Evolutionary conservation across 1,284 basidiomycete species (phyloP).

Genomic region (Irpex sp.): DNA sequence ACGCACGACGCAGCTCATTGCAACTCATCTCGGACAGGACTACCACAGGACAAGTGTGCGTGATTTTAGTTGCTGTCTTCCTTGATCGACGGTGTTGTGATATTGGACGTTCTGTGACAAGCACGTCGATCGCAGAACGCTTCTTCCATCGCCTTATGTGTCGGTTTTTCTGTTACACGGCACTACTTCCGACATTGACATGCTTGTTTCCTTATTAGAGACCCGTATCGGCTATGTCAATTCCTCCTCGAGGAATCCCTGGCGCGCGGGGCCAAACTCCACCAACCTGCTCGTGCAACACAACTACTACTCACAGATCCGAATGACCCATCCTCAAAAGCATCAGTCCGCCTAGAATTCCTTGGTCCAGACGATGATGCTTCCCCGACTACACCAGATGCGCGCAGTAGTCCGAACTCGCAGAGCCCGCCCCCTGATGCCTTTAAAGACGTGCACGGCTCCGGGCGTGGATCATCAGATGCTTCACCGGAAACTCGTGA

Average conservation of each 20-base stretch:
- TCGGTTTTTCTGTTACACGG: too few relatives aligned
- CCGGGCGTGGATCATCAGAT: too few relatives aligned
- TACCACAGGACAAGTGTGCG: conserved; percentile 43
- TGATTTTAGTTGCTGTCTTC: conserved; percentile 1
- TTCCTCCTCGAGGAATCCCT: conserved; percentile 43
- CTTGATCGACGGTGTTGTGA: background rate
- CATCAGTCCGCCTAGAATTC: conserved; percentile 19
- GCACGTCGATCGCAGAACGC: too few relatives aligned
- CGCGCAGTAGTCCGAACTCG: conserved; percentile 9
- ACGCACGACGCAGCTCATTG: conserved; percentile 16
- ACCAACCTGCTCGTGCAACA: conserved; percentile 28
- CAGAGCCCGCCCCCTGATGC: background rate
- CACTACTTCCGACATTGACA: too few relatives aligned
- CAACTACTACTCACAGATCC: conserved; percentile 15
- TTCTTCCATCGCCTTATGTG: too few relatives aligned
- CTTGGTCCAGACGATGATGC: conserved; percentile 6
- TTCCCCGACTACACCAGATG: background rate
- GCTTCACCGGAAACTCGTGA: too few relatives aligned
- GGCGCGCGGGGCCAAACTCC: conserved; percentile 35
- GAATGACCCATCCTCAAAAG: conserved; percentile 4
- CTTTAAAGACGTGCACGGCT: too few relatives aligned
- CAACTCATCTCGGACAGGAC: conserved; percentile 28
- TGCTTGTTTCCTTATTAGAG: conserved; percentile 17
- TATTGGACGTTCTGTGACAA: too few relatives aligned
- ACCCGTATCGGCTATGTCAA: conserved; percentile 44